Percentiles rank a stretch among this genome's conserved stretches.
Evolutionary conservation across 73 alveolate species (phyloP).

Genomic region (Breviolum minutum): DNA sequence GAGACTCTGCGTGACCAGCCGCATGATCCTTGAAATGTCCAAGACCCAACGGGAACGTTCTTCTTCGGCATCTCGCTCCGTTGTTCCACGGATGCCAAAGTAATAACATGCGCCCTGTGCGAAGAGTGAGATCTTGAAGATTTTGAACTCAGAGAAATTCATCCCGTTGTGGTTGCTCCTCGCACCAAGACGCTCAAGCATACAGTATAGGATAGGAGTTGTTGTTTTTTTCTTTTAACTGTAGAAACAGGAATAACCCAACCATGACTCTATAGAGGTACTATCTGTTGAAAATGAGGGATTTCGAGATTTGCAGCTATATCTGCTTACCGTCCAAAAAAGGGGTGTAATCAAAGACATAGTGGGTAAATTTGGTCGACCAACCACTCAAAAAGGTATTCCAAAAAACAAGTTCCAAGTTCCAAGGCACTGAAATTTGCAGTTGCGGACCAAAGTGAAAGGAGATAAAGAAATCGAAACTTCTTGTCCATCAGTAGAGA

Average conservation of each 20-base stretch:
- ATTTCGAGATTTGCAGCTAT: not conserved
- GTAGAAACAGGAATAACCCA: too few relatives aligned
- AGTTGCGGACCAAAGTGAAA: constrained; percentile 90
- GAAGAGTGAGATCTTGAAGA: constrained; percentile 90
- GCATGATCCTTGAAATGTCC: constrained; percentile 69
- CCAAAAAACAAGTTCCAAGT: not conserved
- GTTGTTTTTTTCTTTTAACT: too few relatives aligned
- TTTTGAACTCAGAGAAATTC: constrained; percentile 78
- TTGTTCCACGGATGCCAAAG: constrained; percentile 47
- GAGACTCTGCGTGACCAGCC: constrained; percentile 82
- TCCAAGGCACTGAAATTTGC: constrained; percentile 80
- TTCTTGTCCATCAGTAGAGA: constrained; percentile 73
- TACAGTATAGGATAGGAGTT: not conserved
- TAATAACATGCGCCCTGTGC: constrained; percentile 92
- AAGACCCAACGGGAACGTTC: constrained; percentile 89
- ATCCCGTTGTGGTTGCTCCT: constrained; percentile 53
- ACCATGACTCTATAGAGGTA: not conserved
- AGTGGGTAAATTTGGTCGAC: not conserved
- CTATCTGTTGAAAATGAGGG: not conserved
- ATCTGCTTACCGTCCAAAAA: not conserved
- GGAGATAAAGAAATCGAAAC: constrained; percentile 81
- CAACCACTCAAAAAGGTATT: not conserved
- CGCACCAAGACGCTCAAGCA: not conserved
- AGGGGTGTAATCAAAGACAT: too few relatives aligned
- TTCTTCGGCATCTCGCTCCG: constrained; percentile 83